Conservation (phyloP, 2,329 filamentous ascomycete species). For the Cladophialophora psammophila region DNA sequence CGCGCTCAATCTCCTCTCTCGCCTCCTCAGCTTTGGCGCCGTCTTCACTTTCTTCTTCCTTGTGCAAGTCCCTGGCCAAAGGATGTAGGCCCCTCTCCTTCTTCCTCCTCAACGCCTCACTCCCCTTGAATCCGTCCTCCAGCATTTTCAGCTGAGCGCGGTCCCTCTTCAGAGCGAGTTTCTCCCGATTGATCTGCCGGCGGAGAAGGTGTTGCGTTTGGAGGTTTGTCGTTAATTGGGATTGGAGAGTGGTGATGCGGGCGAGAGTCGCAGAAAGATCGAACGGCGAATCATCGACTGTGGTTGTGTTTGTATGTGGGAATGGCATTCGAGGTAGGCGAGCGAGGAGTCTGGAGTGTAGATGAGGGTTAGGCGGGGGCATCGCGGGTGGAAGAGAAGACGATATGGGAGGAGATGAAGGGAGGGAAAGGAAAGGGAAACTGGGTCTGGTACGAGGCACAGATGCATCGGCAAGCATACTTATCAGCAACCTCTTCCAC, state of each 20-base stretch:
- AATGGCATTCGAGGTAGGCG: conserved; percentile 56
- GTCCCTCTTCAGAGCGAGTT: conserved; percentile 51
- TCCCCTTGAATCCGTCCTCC: conserved; percentile 53
- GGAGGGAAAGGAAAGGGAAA: not conserved
- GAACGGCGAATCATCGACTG: conserved; percentile 51
- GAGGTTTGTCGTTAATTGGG: conserved; percentile 49
- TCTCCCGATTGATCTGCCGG: conserved; percentile 53
- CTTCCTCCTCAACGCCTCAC: conserved; percentile 49
- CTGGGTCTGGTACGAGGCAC: not conserved
- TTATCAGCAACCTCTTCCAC: conserved; percentile 33
- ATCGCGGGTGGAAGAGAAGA: not conserved
- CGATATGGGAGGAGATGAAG: not conserved
- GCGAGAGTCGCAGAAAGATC: conserved; percentile 54
- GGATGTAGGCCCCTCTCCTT: conserved; percentile 42
- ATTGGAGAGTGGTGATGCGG: conserved; percentile 44
- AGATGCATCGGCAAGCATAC: conserved; percentile 12
- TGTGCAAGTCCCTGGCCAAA: conserved; percentile 42
- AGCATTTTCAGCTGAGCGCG: conserved; percentile 51
- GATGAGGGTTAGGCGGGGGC: not conserved
- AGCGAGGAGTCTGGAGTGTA: conserved; percentile 38
- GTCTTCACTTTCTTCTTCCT: conserved; percentile 40
- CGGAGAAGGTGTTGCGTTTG: conserved; percentile 51
- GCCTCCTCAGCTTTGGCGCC: conserved; percentile 38
- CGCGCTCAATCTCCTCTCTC: conserved; percentile 14
- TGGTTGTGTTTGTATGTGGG: conserved; percentile 43